These are phyloP conservation scores for Podospora pseudopauciseta DNA, from an alignment of 495 filamentous ascomycete genomes.

Conservation along the genomic window DNA sequence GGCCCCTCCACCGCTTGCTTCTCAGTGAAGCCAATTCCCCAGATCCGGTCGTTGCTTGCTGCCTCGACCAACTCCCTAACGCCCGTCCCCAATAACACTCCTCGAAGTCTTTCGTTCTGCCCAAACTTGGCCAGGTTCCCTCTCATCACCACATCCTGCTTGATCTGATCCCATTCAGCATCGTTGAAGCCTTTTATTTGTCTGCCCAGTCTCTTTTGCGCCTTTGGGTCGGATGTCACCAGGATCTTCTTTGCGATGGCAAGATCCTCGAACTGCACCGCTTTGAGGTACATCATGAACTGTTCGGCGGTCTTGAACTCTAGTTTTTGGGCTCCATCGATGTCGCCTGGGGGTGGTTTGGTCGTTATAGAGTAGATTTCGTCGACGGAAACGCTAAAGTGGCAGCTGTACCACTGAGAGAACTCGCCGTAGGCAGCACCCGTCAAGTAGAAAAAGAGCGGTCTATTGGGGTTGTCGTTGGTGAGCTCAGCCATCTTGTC, in stretches of 20 bases:
- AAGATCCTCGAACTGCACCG: slow-evolving; percentile 28
- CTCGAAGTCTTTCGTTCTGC: slow-evolving; percentile 29
- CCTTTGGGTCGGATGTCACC: slow-evolving; percentile 25
- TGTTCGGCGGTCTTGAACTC: slow-evolving; percentile 36
- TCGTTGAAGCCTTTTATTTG: slow-evolving; percentile 26
- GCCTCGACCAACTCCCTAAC: slow-evolving; percentile 31
- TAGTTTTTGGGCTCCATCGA: slow-evolving; percentile 19
- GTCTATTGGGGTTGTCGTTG: slow-evolving; percentile 4
- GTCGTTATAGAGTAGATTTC: slow-evolving; percentile 27
- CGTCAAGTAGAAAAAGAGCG: slow-evolving; percentile 32
- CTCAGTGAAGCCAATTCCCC: slow-evolving; percentile 37
- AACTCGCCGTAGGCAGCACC: slow-evolving; percentile 28
- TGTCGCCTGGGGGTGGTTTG: slow-evolving; percentile 2
- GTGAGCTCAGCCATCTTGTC: not conserved
- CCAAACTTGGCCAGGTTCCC: slow-evolving; percentile 35
- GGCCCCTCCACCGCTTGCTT: slow-evolving; percentile 27
- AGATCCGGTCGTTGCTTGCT: slow-evolving; percentile 30
- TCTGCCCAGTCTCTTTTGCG: slow-evolving; percentile 32
- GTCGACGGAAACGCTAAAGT: slow-evolving; percentile 27
- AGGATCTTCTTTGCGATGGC: slow-evolving; percentile 25
- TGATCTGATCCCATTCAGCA: slow-evolving; percentile 28
- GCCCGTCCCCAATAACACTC: slow-evolving; percentile 30
- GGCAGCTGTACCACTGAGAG: slow-evolving; percentile 33
- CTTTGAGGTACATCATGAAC: slow-evolving; percentile 42
- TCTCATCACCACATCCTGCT: slow-evolving; percentile 30